Conservation (phyloP, 2,329 filamentous ascomycete genomes). For the Cladosporium cucumerinum region DNA sequence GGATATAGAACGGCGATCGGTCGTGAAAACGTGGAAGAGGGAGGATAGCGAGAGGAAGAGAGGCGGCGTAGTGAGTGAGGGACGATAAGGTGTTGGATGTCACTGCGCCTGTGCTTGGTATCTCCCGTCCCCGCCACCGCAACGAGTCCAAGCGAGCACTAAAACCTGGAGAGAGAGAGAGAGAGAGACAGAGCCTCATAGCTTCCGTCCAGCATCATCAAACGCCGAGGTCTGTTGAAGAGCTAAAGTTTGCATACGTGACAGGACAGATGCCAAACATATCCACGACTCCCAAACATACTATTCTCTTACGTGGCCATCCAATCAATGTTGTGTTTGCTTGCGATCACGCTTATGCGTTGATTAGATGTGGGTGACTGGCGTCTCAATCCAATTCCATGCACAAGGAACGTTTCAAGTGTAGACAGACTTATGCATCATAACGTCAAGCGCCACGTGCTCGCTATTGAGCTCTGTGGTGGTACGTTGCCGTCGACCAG, state of each 20-base stretch:
- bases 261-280: too few relatives aligned
- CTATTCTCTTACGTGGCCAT: neutral
- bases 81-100: constrained; percentile 1
- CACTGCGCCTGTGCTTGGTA: constrained; percentile 12
- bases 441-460: too few relatives aligned
- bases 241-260: neutral
- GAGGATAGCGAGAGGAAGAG: neutral
- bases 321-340: neutral
- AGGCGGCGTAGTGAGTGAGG: neutral
- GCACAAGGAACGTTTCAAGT: neutral
- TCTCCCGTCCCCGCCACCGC: constrained; percentile 14
- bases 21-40: neutral
- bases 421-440: neutral
- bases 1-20: neutral
- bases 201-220: neutral
- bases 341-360: neutral
- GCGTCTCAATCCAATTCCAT: neutral
- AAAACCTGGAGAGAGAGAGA: constrained; percentile 1
- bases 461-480: too few relatives aligned
- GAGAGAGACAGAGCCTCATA: neutral
- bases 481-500: too few relatives aligned
- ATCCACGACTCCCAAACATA: too few relatives aligned
- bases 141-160: neutral
- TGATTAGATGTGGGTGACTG: neutral
- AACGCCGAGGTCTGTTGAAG: neutral